Conservation (phyloP, 148 eudicot genomes). For the Chenopodium berlandieri region DNA sequence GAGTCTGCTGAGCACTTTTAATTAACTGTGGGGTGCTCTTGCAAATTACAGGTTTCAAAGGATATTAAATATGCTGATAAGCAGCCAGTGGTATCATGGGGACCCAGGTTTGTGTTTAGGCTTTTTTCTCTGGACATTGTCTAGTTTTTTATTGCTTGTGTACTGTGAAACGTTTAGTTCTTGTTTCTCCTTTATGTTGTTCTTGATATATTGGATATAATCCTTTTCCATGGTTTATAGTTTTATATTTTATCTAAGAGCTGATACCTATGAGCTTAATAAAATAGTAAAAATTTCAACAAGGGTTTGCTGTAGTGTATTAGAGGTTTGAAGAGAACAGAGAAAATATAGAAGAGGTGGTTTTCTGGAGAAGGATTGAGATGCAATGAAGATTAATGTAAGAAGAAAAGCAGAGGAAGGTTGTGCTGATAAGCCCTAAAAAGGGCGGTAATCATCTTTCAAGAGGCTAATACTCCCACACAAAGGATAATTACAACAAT, state of each 20-base stretch:
- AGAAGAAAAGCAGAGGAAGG: too few relatives aligned
- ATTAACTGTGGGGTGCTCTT: background rate
- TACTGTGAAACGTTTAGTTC: background rate
- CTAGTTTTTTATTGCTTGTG: background rate
- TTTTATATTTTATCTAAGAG: background rate
- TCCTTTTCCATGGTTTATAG: background rate
- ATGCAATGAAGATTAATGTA: too few relatives aligned
- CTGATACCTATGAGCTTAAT: background rate
- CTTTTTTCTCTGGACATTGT: background rate
- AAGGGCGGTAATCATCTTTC: too few relatives aligned
- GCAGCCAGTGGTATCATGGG: conserved; percentile 86
- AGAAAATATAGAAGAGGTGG: too few relatives aligned
- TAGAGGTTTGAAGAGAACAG: too few relatives aligned
- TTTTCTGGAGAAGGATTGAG: too few relatives aligned
- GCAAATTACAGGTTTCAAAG: conserved; percentile 65
- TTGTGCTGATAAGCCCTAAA: too few relatives aligned
- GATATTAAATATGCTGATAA: conserved; percentile 90
- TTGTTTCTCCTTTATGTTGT: background rate
- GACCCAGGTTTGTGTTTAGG: conserved; percentile 66
- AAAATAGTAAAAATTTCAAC: background rate
- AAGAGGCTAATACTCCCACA: too few relatives aligned
- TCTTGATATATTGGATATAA: background rate
- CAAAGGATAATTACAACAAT: too few relatives aligned
- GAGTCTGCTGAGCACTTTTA: background rate
- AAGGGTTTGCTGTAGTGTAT: too few relatives aligned